Conservation (phyloP, 2,329 filamentous ascomycete genomes). For the Mycosphaerelloides madeirae region DNA sequence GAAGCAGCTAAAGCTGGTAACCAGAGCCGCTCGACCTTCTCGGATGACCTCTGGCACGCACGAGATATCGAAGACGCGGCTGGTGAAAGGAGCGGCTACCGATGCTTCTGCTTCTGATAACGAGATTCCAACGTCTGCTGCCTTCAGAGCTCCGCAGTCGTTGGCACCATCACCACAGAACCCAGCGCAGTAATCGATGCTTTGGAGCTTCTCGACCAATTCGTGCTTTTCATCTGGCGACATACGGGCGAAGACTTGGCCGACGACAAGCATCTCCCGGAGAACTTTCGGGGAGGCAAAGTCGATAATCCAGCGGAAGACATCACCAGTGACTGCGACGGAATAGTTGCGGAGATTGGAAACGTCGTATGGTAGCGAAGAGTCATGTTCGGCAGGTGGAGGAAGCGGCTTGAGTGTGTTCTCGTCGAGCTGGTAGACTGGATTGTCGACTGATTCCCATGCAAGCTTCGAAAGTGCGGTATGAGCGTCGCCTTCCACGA, state of each 20-base stretch:
- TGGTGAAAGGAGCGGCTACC: slow-evolving; percentile 96
- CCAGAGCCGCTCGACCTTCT: slow-evolving; percentile 86
- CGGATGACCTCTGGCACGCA: slow-evolving; percentile 90
- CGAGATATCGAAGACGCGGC: slow-evolving; percentile 89
- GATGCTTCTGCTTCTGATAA: slow-evolving; percentile 96
- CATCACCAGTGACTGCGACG: slow-evolving; percentile 83
- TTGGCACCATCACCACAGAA: slow-evolving; percentile 98
- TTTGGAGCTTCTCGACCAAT: slow-evolving; percentile 92
- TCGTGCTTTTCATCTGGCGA: slow-evolving; percentile 98
- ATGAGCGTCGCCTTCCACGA: slow-evolving; percentile 70
- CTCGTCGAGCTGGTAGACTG: slow-evolving; percentile 69
- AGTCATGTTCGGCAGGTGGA: slow-evolving; percentile 65
- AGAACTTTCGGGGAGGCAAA: slow-evolving; percentile 78
- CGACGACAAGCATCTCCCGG: slow-evolving; percentile 79
- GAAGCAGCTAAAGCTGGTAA: slow-evolving; percentile 99
- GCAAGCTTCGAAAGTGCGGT: slow-evolving; percentile 68
- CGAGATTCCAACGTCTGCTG: slow-evolving; percentile 94
- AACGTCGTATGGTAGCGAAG: slow-evolving; percentile 80
- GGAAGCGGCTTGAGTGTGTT: slow-evolving; percentile 75
- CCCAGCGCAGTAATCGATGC: slow-evolving; percentile 88
- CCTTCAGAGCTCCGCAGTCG: slow-evolving; percentile 93
- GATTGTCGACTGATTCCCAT: slow-evolving; percentile 96
- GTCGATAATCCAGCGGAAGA: slow-evolving; percentile 95
- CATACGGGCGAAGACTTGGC: slow-evolving; percentile 96
- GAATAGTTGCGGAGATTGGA: slow-evolving; percentile 79